Base-by-base conservation (phyloP, 192 early-diverging fungal species). In the Chytriomyces hyalinus region DNA sequence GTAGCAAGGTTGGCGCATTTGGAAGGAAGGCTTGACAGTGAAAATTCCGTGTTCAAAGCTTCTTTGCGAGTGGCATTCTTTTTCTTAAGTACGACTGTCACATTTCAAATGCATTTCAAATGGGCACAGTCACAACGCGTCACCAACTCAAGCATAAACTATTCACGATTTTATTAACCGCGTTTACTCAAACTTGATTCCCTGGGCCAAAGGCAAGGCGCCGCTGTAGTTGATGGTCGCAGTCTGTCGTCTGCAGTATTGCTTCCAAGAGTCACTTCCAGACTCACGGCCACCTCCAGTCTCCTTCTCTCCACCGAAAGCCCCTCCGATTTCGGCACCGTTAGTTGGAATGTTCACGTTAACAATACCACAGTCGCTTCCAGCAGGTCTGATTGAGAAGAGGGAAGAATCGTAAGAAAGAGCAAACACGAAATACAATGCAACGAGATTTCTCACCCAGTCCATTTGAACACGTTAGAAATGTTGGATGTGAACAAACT, bases 241-340 rank as follows among this genome's bases (percentile, higher is more conserved):
- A 7, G 92, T 94, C 79, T 91, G 90, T 36, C 93, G 80, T 60
- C 94, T 85, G 82, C 90, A 92, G 84, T 95, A 95, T 83, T 95
- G 94, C 87, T 98, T 96, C 96, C 96, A 98, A 49, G 92, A 86
- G 79, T 95, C 94, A 72, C 90, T 91, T 44, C 96, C 96, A 79
- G 92, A 92, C 85, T 88, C 96, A 70, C 94, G 92, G 66, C 96
- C 96, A 45, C 95, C 94, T 67, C 95, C 95, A 36, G 94, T 96
- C 80, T 98, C 96, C 88, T 98, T 98, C 86, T 98, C 94, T 66
- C 96, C 96, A 60, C 96, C 96, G 86, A 98, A 97, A 6, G 96
- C 96, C 59, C 95, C 95, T 51, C 96, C 96, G 83, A 98, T 95
- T 87, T 98, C 96, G 44, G 96, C 95, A 53, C 96, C 96, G 83